Evolutionary conservation across 441 rosid species (phyloP), one percentile per base, ranked within the genome.

Genomic region (Adansonia rubrostipa): DNA sequence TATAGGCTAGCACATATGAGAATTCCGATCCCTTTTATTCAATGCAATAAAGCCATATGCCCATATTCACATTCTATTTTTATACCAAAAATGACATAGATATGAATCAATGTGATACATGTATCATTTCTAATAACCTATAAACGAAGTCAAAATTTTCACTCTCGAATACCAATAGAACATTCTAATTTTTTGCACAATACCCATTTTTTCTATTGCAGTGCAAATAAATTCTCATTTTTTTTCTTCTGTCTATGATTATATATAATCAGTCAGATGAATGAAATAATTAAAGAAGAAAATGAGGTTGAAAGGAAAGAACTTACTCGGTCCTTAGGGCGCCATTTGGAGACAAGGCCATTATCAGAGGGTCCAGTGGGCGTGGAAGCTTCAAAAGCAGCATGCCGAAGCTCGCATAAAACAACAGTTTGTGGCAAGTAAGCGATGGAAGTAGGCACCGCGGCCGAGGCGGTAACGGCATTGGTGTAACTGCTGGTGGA

Each of bases 301-400:
- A 64, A n/a, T 4, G 5, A 64, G 60, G 22, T 9, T 24, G 50
- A 64, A 28, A 65, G 65, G 50, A 76, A 14, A 53, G 53, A 70
- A 79, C 90, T 84, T 88, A 96, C 99, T 87, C 99, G 90, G 75
- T 94, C 98, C 81, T 93, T 96, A 28, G 91, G 96, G 79, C 98
- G 91, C 99, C 99, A 96, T 86, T 91, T 94, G 33, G 98, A 96
- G 60, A 87, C 91, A 4, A 88, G 70, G 5, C 93, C 89, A 42
- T 84, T 89, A 75, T 94, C 91, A 47, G 97, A 91, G 28, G 97
- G 93, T 56, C 97, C 99, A 56, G 88, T 78, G 40, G 90, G 88
- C 6, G 79, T 79, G 36, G 92, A 87, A 80, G 92, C 96, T 85
- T 94, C 98, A 44, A 92, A 94, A 4, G 93, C 90, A 54, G 92